Percentiles rank a stretch among this genome's conserved stretches.
Conservation (phyloP, 768 basidiomycete species). For the Mycena filopes region DNA sequence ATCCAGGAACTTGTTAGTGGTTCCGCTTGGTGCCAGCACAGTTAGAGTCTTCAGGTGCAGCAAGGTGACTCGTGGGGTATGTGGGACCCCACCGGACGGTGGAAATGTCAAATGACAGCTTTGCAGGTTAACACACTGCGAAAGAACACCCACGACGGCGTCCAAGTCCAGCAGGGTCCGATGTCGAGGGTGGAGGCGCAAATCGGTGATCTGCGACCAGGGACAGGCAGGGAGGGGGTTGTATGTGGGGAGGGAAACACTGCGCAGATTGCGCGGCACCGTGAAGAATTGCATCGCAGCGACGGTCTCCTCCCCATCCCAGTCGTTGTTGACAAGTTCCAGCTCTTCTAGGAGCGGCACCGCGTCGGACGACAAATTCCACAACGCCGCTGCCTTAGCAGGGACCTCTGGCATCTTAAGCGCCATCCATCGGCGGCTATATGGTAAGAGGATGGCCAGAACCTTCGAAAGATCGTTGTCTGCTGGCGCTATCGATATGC, state of each 20-base stretch:
- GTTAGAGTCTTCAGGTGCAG: not conserved
- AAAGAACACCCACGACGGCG: not conserved
- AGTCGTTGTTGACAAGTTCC: not conserved
- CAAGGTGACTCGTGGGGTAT: not conserved
- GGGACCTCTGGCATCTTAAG: not conserved
- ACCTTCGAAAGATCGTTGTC: not conserved
- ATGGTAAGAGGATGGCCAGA: not conserved
- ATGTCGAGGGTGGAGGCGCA: not conserved
- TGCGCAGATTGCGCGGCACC: not conserved
- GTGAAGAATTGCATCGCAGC: not conserved
- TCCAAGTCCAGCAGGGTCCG: not conserved
- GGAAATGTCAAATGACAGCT: not conserved
- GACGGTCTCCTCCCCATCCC: not conserved
- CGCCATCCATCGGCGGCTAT: constrained; percentile 1
- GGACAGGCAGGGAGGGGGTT: not conserved
- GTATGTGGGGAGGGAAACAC: not conserved
- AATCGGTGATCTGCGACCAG: not conserved
- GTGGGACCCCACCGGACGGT: not conserved
- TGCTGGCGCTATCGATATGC: not conserved
- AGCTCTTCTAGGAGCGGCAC: constrained; percentile 2
- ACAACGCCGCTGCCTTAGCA: not conserved
- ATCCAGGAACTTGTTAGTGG: not conserved
- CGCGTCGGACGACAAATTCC: not conserved
- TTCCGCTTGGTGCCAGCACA: not conserved
- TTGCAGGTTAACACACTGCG: not conserved